Evolutionary conservation across 2,329 filamentous ascomycete species (phyloP), one percentile per base, ranked within the genome.

Genomic region (Fusarium papillatum): DNA sequence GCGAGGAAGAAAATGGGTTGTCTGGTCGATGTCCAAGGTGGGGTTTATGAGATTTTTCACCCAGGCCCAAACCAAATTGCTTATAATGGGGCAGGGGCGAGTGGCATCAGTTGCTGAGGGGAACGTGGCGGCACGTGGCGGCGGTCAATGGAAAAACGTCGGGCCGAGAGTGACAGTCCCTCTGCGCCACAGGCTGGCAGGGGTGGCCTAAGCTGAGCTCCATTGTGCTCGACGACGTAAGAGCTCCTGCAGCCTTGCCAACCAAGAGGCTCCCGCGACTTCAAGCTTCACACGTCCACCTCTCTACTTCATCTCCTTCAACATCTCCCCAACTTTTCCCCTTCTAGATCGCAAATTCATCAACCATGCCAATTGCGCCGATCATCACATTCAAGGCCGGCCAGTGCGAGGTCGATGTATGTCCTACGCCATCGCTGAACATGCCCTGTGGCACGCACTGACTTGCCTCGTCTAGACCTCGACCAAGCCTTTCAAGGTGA

Each of bases 371-470:
- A 74, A 92, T 95, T 85, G 84, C 90, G 78, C 95, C 96, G 38
- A 90, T 98, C 82, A 96, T 98, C 83, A 98, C 95, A 19, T 98
- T 98, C 90, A 98, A 98, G 90, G 96, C 96, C 76, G 96, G 96
- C 84, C 91, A 91, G 84, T 98, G 96, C 86, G 93, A 97, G 65
- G 84, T 96, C 72, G 93, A 96, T 83, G 95, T 98, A 87, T 82
- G 93, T 64, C 66, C 64, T 63, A 6, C 26, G 29, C 43, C 63
- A 41, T 24, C 53, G 31, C 43, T 50, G 55, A 26, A 68, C 61
- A 62, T 64, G 59, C 48, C 53, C 39, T 67, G 68, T 29, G 63
- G 69, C 67, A 66, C 65, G 26, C 69, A 72, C 68, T 79, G 61
- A 78, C 70, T 76, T 75, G 66, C 71, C 63, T 69, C 66, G 26